Evolutionary conservation across 2,329 filamentous ascomycete species (phyloP), one percentile per base, ranked within the genome.

Genomic region (Ophiostoma triangulosporum): DNA sequence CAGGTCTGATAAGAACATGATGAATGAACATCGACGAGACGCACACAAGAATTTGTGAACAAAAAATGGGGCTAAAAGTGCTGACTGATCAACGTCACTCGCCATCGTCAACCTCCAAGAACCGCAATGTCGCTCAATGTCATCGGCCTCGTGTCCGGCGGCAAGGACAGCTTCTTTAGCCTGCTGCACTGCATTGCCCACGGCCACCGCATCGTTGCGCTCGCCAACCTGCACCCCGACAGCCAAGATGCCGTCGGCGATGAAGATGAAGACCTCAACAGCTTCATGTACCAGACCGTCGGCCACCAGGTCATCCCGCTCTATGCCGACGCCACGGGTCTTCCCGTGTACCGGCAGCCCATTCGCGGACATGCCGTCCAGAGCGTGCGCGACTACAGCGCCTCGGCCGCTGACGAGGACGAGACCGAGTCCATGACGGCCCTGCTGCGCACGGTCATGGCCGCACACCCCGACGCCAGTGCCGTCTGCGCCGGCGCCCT

Each of bases 231-330:
- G 53, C 78, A 90, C 64, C 91, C 88, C 15, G 61, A 40, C 12
- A 17, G 22, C n/a, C 36, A 26, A 7, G 33, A 45, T 14, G 56
- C 54, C 31, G 57, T 59, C 6, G 66, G 64, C 27, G 65, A 67
- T 5, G 71, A 76, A 33, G 71, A 74, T 58, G 70, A 76, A 54
- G 87, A 97, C 66, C 76, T 95, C 61, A 88, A 98, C 68, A 96
- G 90, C 71, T 97, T 93, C 81, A 98, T 98, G 93, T 98, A 97
- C 73, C 93, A 98, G 73, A 98, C 93, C 3, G 87, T 96, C 56
- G 93, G 93, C 12, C 88, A 97, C 68, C 77, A 81, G 55, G 73
- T 96, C 17, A 84, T 97, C 54, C 88, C 90, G 2, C 76, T 95
- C 15, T 97, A 96, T 65, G 82, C 83, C 56, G 68, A 78, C 48